These are phyloP conservation scores for Mortierella sp. DNA, from an alignment of 371 early-diverging fungal genomes.

Conservation along the genomic window DNA sequence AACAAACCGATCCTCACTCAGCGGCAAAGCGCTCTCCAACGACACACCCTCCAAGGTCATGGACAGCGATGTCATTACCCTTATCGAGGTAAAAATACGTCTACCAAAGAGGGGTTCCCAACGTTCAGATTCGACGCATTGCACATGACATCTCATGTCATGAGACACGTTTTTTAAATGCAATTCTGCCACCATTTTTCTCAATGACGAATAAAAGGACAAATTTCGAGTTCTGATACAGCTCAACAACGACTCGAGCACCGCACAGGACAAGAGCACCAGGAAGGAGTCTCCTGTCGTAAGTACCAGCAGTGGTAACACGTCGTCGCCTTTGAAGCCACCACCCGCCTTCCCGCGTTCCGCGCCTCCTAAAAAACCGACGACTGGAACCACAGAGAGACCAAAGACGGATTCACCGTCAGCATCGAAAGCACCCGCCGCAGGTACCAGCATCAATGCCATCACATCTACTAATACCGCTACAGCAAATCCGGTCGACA, in stretches of 20 bases:
- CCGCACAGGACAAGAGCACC: background rate
- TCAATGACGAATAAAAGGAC: background rate
- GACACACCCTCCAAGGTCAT: slow-evolving; percentile 10
- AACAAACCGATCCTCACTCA: slow-evolving; percentile 32
- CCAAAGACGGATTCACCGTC: background rate
- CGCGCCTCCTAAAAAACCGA: background rate
- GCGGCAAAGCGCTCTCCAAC: slow-evolving; percentile 25
- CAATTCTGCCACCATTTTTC: background rate
- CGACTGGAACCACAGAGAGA: background rate
- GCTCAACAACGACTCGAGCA: background rate
- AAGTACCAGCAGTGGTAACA: background rate
- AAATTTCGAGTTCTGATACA: background rate
- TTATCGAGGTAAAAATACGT: slow-evolving; percentile 34
- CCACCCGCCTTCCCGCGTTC: background rate
- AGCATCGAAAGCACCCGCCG: background rate
- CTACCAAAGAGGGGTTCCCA: background rate
- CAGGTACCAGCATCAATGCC: background rate
- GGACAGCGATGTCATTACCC: slow-evolving; percentile 17
- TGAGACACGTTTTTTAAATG: background rate
- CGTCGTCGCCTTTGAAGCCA: background rate
- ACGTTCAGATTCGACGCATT: background rate
- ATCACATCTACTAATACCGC: background rate
- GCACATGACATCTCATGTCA: slow-evolving; percentile 9
- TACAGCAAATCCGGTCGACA: background rate
- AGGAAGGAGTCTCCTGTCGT: background rate